Conservation (phyloP, 306 rosid genomes). For the Prunus mume region DNA sequence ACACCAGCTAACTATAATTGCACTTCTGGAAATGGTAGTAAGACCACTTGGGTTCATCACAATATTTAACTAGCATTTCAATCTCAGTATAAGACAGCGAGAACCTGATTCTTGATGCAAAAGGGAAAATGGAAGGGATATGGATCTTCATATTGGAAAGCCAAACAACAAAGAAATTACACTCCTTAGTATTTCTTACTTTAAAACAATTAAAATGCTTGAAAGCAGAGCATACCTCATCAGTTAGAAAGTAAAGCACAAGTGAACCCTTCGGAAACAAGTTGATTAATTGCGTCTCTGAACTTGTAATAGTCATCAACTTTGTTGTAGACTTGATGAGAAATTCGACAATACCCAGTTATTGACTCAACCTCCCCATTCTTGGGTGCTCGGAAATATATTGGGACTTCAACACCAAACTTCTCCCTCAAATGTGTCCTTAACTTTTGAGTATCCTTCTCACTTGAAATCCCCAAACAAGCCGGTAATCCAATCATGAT, state of each 20-base stretch:
- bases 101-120: neutral
- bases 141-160: neutral
- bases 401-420: conserved; percentile 79
- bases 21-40: neutral
- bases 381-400: conserved; percentile 62
- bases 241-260: conserved; percentile 57
- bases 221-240: conserved; percentile 47
- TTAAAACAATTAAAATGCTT: neutral
- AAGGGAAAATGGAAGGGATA: neutral
- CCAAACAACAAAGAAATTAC: neutral
- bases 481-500: conserved; percentile 85
- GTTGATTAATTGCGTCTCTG: conserved; percentile 69
- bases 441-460: conserved; percentile 58
- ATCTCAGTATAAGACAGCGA: neutral
- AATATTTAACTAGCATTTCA: neutral
- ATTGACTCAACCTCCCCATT: conserved; percentile 52
- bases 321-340: conserved; percentile 85
- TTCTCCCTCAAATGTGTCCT: conserved; percentile 70
- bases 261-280: conserved; percentile 59
- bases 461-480: conserved; percentile 62
- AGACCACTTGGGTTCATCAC: neutral
- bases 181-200: neutral
- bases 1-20: neutral
- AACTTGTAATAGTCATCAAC: conserved; percentile 76
- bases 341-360: conserved; percentile 90